Percentiles rank a stretch among this genome's conserved stretches.
Conservation (phyloP, 2,329 filamentous ascomycete genomes). For the Exophiala xenobiotica region DNA sequence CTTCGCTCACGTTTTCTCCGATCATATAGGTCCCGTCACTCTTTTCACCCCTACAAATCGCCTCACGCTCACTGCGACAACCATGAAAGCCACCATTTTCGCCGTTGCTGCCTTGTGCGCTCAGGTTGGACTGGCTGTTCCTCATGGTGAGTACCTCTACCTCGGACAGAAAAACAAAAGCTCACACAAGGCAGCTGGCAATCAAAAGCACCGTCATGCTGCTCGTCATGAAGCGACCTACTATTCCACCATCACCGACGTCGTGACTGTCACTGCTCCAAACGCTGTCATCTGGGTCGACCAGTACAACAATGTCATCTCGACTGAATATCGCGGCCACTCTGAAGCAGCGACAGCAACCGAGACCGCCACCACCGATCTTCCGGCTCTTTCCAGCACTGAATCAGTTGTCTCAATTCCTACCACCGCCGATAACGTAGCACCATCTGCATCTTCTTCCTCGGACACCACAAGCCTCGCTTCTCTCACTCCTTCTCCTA, state of each 20-base stretch:
- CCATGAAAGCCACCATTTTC: slow-evolving; percentile 19
- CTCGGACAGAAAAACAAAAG: slow-evolving; percentile 1
- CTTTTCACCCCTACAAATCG: slow-evolving; percentile 12
- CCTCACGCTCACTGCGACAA: slow-evolving; percentile 2
- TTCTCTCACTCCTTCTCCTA: slow-evolving; percentile 3
- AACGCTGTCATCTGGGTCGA: slow-evolving; percentile 60
- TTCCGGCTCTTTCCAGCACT: neutral
- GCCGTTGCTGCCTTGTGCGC: slow-evolving; percentile 17
- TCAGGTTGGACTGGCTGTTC: slow-evolving; percentile 21
- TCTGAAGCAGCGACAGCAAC: slow-evolving; percentile 11
- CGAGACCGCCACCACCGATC: slow-evolving; percentile 1
- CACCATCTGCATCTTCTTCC: slow-evolving; percentile 10
- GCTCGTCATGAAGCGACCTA: slow-evolving; percentile 13
- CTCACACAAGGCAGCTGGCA: slow-evolving; percentile 15
- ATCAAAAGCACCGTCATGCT: slow-evolving; percentile 19
- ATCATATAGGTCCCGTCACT: slow-evolving; percentile 18
- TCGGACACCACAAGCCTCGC: slow-evolving; percentile 18
- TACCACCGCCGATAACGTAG: neutral
- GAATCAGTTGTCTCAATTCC: neutral
- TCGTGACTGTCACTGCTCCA: slow-evolving; percentile 23
- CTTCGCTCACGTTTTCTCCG: slow-evolving; percentile 18
- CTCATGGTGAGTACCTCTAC: slow-evolving; percentile 21
- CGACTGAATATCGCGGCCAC: slow-evolving; percentile 36
- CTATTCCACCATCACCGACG: slow-evolving; percentile 17
- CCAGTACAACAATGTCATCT: slow-evolving; percentile 53